Base-by-base conservation (phyloP, 2,329 filamentous ascomycete genomes). In the Aspergillus persii region DNA sequence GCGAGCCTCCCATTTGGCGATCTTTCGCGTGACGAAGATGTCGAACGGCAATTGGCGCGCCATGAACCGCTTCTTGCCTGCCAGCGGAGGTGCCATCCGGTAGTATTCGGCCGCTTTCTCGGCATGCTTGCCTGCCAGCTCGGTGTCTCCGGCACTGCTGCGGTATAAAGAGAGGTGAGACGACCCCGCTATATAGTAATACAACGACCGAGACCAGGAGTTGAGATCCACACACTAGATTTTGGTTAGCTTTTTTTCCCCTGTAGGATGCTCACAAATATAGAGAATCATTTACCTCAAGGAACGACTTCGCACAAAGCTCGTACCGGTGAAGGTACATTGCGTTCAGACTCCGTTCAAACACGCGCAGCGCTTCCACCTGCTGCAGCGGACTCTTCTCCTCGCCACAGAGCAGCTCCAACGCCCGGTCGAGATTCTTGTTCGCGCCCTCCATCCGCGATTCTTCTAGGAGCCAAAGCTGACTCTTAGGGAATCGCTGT, bases 21-120 rank as follows among this genome's bases (percentile, higher is more conserved):
- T 77, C 78, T 96, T 98, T 59, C 92, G 87, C 54, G 85, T 81
- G 11, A 95, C 87, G 68, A 96, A 97, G 3, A 89, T 80, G 73
- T 99, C 95, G 63, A 99, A 92, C 0, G 95, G 95, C 9, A 98
- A 81, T 68, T 96, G 91, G 26, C 89, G 86, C 0, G 91, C 89
- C 89, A 98, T 91, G 74, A 99, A 91, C 46, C 86, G 87, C 78
- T 96, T 96, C 77, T 90, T 92, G 44, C 93, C 93, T 0, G 90
- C 88, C 53, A 91, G 82, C 0, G 85, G 82, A 0, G 90, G 89
- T 0, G 89, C 90, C 68, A 88, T 89, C 46, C 85, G 82, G 64
- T 97, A 81, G 53, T 89, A 84, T 57, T 89, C 84, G 53, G 88
- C 86, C 0, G 92, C 90, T 61, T 84, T 82, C 56, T 79, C 76